Conservation (phyloP, 2,329 filamentous ascomycete species). For the Pezicula neosporulosa region DNA sequence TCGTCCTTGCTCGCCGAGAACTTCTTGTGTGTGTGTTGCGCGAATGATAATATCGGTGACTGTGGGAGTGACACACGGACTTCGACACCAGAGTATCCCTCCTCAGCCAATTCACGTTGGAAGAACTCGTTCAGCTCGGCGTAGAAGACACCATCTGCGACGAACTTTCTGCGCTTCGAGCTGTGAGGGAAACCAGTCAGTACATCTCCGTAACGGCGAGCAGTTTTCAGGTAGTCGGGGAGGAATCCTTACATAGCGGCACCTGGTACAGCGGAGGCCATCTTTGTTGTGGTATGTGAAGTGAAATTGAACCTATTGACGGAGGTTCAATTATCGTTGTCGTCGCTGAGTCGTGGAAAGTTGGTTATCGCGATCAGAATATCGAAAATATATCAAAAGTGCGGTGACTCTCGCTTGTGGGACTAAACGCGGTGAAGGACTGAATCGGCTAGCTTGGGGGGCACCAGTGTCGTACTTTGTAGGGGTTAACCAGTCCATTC, state of each 20-base stretch:
- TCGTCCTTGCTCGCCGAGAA: conserved; percentile 99
- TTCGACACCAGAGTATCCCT: conserved; percentile 99
- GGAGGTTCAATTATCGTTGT: conserved; percentile 22
- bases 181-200: conserved; percentile 39
- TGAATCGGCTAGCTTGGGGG: too few species aligned
- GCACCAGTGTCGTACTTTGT: too few species aligned
- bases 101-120: conserved; percentile 99
- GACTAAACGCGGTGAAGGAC: too few species aligned
- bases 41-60: conserved; percentile 99
- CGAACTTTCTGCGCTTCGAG: conserved; percentile 92
- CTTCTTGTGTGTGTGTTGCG: conserved; percentile 99
- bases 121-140: conserved; percentile 99
- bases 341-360: conserved; percentile 21
- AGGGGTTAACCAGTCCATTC: too few species aligned
- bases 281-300: conserved; percentile 25
- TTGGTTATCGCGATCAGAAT: conserved; percentile 6
- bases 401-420: not conserved
- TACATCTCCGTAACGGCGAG: conserved; percentile 1
- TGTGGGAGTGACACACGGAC: conserved; percentile 99
- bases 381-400: not conserved
- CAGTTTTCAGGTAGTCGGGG: not conserved
- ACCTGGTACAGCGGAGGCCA: conserved; percentile 34
- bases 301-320: conserved; percentile 22
- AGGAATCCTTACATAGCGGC: conserved; percentile 30
- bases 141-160: conserved; percentile 99